phyloP scores from a whole-genome alignment of 495 filamentous ascomycete genomes.

The Hyaloscypha hepaticicola region DNA sequence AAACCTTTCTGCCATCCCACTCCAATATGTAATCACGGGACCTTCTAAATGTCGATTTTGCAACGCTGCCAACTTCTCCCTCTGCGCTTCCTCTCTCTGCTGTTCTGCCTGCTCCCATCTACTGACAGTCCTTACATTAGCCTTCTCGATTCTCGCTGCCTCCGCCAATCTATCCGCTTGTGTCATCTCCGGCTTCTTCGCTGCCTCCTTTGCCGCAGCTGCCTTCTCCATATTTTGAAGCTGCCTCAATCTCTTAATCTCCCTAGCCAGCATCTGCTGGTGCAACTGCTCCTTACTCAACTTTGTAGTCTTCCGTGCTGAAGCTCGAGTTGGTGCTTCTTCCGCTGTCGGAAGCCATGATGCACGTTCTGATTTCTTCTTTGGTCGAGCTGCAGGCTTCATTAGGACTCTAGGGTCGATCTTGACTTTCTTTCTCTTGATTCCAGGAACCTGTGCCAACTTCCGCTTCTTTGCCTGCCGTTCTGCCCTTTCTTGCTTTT shows the following conservation, averaged over 20 bases:
- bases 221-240: constrained; percentile 86
- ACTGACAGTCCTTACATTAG: constrained; percentile 88
- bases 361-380: constrained; percentile 89
- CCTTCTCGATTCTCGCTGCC: constrained; percentile 76
- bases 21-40: constrained; percentile 91
- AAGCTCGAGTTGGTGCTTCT: constrained; percentile 79
- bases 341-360: constrained; percentile 83
- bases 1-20: constrained; percentile 74
- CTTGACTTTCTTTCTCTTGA: constrained; percentile 56
- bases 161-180: constrained; percentile 85
- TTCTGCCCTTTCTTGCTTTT: constrained; percentile 56
- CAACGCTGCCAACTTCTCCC: constrained; percentile 76
- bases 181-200: constrained; percentile 77
- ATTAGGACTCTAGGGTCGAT: constrained; percentile 42
- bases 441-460: constrained; percentile 58
- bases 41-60: constrained; percentile 84
- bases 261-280: constrained; percentile 77
- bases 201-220: constrained; percentile 70
- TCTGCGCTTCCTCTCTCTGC: constrained; percentile 76
- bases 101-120: constrained; percentile 93
- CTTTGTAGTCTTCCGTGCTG: constrained; percentile 78
- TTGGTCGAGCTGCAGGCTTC: constrained; percentile 57
- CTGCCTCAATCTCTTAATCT: constrained; percentile 74
- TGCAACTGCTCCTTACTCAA: constrained; percentile 81
- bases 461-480: constrained; percentile 69